Percentiles rank a stretch among this genome's conserved stretches.
Conservation (phyloP, 345 rosid species). For the Melaleuca quinquenervia region DNA sequence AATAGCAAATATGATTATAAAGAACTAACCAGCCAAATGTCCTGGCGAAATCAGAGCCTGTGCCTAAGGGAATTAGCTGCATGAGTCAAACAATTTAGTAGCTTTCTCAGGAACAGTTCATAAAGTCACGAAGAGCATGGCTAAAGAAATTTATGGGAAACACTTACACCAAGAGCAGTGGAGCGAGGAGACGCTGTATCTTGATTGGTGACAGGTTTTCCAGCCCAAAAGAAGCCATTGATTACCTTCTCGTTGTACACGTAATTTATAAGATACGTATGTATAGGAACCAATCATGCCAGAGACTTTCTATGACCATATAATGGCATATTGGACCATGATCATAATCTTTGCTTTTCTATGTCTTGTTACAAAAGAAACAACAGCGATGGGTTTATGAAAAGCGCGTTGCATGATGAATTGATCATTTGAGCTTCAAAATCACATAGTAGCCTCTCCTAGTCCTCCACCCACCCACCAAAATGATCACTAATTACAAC, state of each 20-base stretch:
- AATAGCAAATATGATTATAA: neutral
- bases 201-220: conserved; percentile 42
- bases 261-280: neutral
- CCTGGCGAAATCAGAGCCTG: conserved; percentile 94
- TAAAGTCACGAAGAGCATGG: neutral
- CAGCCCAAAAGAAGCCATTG: conserved; percentile 93
- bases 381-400: neutral
- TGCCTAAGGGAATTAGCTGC: conserved; percentile 91
- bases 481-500: neutral
- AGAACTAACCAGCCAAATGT: conserved; percentile 75
- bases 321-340: neutral
- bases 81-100: conserved; percentile 8
- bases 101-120: neutral
- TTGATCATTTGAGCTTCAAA: neutral
- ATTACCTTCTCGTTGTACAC: conserved; percentile 37
- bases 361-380: neutral
- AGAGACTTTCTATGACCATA: neutral
- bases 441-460: neutral
- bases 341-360: neutral
- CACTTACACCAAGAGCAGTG: conserved; percentile 92
- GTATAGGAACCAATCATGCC: neutral
- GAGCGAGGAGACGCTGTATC: conserved; percentile 34
- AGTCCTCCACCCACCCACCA: neutral
- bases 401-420: neutral
- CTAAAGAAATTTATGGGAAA: neutral